A percentile compares a stretch with the other conserved stretches of the same genome.
Conservation (phyloP, 805 yeast species). For the Candida ovalis region DNA sequence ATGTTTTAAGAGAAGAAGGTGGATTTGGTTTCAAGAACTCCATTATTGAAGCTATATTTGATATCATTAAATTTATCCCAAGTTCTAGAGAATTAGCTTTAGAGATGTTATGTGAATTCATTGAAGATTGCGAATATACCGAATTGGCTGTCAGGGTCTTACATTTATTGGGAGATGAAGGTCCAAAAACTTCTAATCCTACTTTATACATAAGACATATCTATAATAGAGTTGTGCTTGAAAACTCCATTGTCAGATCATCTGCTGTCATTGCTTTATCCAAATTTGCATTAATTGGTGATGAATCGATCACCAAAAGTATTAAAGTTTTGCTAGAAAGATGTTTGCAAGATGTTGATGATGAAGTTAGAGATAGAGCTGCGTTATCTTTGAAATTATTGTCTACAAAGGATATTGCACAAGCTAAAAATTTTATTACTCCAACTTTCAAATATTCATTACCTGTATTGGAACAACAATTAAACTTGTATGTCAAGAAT, state of each 20-base stretch:
- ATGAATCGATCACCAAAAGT: slow-evolving; percentile 60
- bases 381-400: slow-evolving; percentile 75
- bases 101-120: slow-evolving; percentile 89
- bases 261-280: slow-evolving; percentile 92
- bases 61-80: slow-evolving; percentile 83
- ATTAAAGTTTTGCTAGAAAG: slow-evolving; percentile 74
- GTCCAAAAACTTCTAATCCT: slow-evolving; percentile 83
- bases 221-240: slow-evolving; percentile 93
- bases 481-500: slow-evolving; percentile 63
- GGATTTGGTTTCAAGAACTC: slow-evolving; percentile 80
- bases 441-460: slow-evolving; percentile 71
- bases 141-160: slow-evolving; percentile 90
- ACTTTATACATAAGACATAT: slow-evolving; percentile 92
- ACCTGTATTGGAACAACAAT: slow-evolving; percentile 71
- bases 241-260: slow-evolving; percentile 91
- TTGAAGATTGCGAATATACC: slow-evolving; percentile 96
- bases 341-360: slow-evolving; percentile 85
- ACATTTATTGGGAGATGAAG: slow-evolving; percentile 90
- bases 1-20: slow-evolving; percentile 86
- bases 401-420: slow-evolving; percentile 34
- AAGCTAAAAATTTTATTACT: slow-evolving; percentile 51
- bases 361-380: slow-evolving; percentile 98
- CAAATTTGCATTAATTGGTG: slow-evolving; percentile 80
- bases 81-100: slow-evolving; percentile 77
- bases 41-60: slow-evolving; percentile 90